Percentiles rank a stretch among this genome's conserved stretches.
Conservation (phyloP, 2,329 filamentous ascomycete genomes). For the Ascochyta rabiei region DNA sequence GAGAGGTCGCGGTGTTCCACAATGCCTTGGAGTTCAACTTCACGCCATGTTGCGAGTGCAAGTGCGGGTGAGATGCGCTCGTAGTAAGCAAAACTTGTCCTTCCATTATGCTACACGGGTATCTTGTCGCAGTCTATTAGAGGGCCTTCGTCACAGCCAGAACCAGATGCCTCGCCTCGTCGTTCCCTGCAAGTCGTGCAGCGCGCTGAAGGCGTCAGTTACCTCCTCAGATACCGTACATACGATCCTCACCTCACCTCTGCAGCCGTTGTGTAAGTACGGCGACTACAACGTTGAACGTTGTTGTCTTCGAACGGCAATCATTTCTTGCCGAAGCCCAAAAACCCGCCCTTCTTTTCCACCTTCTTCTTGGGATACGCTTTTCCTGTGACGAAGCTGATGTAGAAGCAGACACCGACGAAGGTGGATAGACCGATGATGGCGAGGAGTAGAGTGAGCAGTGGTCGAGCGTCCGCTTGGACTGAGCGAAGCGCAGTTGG, state of each 20-base stretch:
- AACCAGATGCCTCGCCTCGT: not conserved
- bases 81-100: not conserved
- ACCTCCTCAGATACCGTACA: too few relatives aligned
- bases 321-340: slow-evolving; percentile 30
- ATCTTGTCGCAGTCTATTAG: slow-evolving; percentile 13
- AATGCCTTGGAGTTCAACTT: too few relatives aligned
- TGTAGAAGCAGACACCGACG: slow-evolving; percentile 34
- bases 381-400: slow-evolving; percentile 39
- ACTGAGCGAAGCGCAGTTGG: slow-evolving; percentile 40
- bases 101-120: slow-evolving; percentile 19
- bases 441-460: slow-evolving; percentile 83
- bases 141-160: slow-evolving; percentile 1
- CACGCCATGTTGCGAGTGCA: not conserved
- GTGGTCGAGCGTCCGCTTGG: slow-evolving; percentile 72
- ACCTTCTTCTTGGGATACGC: slow-evolving; percentile 37
- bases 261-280: not conserved
- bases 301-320: not conserved
- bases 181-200: not conserved
- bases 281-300: not conserved
- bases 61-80: not conserved
- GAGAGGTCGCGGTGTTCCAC: too few relatives aligned
- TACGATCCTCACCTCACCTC: not conserved
- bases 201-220: slow-evolving; percentile 1
- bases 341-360: slow-evolving; percentile 32
- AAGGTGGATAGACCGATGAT: slow-evolving; percentile 66